phyloP scores from a whole-genome alignment of 495 filamentous ascomycete species.

The Penicillium robsamsonii region DNA sequence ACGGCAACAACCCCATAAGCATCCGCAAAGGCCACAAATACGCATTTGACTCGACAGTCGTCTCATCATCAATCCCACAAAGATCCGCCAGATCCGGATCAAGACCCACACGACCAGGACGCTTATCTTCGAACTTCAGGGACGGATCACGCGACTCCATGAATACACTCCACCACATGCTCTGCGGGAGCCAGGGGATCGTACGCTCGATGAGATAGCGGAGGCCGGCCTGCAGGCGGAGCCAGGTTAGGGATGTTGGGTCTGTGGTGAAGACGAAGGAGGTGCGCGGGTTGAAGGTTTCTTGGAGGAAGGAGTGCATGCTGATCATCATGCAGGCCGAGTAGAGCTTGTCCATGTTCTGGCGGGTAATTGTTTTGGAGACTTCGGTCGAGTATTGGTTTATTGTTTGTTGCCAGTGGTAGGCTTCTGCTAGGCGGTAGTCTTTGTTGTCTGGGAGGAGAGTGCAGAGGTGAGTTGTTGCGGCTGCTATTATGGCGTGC shows the following conservation, averaged over 20 bases:
- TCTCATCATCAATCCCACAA: conserved; percentile 38
- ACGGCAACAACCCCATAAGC: conserved; percentile 31
- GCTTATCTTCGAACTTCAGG: conserved; percentile 29
- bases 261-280: conserved; percentile 45
- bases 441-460: conserved; percentile 25
- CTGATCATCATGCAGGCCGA: conserved; percentile 44
- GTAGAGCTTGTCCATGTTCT: conserved; percentile 47
- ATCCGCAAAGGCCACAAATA: conserved; percentile 42
- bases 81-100: conserved; percentile 37
- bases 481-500: conserved; percentile 44
- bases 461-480: conserved; percentile 41
- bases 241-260: conserved; percentile 40
- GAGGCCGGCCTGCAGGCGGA: conserved; percentile 42
- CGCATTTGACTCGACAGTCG: conserved; percentile 37
- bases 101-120: conserved; percentile 35
- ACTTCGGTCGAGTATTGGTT: conserved; percentile 38
- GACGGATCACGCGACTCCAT: conserved; percentile 26
- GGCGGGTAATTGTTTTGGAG: conserved; percentile 22
- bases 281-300: conserved; percentile 35
- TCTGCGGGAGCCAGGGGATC: conserved; percentile 31
- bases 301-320: conserved; percentile 37
- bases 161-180: conserved; percentile 42
- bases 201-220: conserved; percentile 37
- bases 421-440: conserved; percentile 39
- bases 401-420: conserved; percentile 46